Evolutionary conservation across 2,329 filamentous ascomycete genomes (phyloP), one percentile per base, ranked within the genome.

Genomic region (Ceratocystis smalleyi): DNA sequence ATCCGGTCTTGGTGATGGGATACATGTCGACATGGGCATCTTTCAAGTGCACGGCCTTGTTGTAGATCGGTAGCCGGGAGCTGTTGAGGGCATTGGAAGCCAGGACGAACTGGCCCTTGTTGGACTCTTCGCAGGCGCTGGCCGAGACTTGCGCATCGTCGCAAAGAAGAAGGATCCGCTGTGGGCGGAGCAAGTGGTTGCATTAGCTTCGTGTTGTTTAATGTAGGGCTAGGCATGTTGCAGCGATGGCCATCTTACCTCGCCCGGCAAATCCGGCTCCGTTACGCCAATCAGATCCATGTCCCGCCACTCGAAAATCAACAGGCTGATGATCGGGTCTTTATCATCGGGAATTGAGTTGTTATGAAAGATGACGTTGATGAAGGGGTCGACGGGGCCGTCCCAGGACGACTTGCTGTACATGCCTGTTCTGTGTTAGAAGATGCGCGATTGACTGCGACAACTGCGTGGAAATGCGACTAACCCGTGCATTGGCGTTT

Each of bases 221-320:
- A 60, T 61, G 63, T 22, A 24, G 5, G 24, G 47, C 19, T 5
- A 15, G 47, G 12, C 10, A 15, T 40, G 35, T 40, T 40, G 35
- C 12, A 40, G 35, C 35, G 10, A 10, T 4, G 4, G 40, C 19
- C 51, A 65, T 68, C 75, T 69, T 78, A 86, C 83, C 71, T 80
- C 78, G 59, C 76, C 73, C 43, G 80, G 76, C 62, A 80, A 79
- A 17, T 79, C 75, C 32, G 78, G 78, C 61, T 83, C 77, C 43
- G 81, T 80, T 66, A 87, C 80, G 54, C 92, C 91, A 68, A 99
- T 84, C 64, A 92, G 79, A 62, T 83, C 76, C 72, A 88, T 85
- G 72, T 99, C 94, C 69, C 82, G 85, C 89, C 91, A 99, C 75
- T 99, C 92, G 74, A 96, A 99, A 68, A 99, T 86, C 62, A 96